phyloP scores from a whole-genome alignment of 2,329 filamentous ascomycete species.

The Cadophora malorum region DNA sequence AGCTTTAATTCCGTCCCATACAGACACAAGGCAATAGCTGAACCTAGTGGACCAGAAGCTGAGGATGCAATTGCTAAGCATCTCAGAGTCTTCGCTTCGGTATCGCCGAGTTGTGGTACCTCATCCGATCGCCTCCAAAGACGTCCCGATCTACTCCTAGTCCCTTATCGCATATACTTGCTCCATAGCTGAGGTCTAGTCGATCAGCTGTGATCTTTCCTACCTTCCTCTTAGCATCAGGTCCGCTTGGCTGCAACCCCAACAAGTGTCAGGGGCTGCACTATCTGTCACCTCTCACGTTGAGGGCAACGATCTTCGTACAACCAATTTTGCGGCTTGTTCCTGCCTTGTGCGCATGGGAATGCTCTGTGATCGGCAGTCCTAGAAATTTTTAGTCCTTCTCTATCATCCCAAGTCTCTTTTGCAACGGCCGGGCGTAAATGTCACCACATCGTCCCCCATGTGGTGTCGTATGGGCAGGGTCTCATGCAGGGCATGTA shows the following conservation, averaged over 20 bases:
- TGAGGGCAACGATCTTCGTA: conserved; percentile 11
- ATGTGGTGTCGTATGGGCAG: conserved; percentile 11
- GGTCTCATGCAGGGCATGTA: conserved; percentile 14
- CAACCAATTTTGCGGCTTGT: conserved; percentile 16
- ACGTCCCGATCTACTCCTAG: neutral
- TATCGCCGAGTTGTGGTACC: conserved; percentile 20
- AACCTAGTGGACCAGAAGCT: neutral
- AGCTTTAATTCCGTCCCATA: neutral
- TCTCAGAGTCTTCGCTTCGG: neutral
- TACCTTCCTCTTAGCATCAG: conserved; percentile 10
- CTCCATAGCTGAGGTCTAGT: neutral
- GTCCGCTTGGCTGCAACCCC: neutral
- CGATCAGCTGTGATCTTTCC: conserved; percentile 11
- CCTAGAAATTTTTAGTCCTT: neutral
- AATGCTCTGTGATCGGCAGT: conserved; percentile 14
- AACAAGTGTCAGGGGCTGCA: neutral
- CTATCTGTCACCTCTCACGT: conserved; percentile 15
- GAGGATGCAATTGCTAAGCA: conserved; percentile 12
- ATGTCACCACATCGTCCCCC: neutral
- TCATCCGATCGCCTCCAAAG: conserved; percentile 11
- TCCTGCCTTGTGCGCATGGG: conserved; percentile 7
- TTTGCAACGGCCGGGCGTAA: neutral
- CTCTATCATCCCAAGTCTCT: neutral
- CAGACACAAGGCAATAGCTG: conserved; percentile 12
- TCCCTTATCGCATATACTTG: conserved; percentile 8